phyloP scores from a whole-genome alignment of 176 grass and related monocot species.

The Oryza brachyantha region DNA sequence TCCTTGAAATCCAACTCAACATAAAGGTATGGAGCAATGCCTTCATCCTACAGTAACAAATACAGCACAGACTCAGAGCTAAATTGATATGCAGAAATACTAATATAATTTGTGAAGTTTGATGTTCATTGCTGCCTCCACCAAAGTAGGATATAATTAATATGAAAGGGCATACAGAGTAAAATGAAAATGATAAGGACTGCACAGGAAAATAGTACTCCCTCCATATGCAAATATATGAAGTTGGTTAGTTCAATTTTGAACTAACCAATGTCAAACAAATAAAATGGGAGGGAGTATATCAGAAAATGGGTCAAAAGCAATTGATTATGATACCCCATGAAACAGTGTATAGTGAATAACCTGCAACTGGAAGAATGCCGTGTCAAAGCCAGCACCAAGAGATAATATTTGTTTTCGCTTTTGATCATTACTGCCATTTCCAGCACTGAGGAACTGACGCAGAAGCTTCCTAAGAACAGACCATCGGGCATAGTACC shows the following conservation, averaged over 20 bases:
- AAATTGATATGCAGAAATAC: neutral
- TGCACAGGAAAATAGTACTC: neutral
- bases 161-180: neutral
- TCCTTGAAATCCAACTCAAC: slow-evolving; percentile 97
- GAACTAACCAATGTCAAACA: no score
- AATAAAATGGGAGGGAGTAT: no score
- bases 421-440: slow-evolving; percentile 30
- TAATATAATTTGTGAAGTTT: neutral
- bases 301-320: neutral
- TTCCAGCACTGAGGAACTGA: slow-evolving; percentile 64
- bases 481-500: slow-evolving; percentile 89
- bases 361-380: slow-evolving; percentile 91
- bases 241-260: no score
- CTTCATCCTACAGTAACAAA: slow-evolving; percentile 65
- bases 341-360: slow-evolving; percentile 12
- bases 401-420: slow-evolving; percentile 86
- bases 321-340: neutral
- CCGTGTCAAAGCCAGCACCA: slow-evolving; percentile 94
- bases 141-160: neutral
- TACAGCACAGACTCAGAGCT: slow-evolving; percentile 17
- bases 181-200: neutral
- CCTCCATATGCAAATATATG: no score
- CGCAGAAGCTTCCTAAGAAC: slow-evolving; percentile 74
- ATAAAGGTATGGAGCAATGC: slow-evolving; percentile 81
- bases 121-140: slow-evolving; percentile 15